A percentile compares a stretch with the other conserved stretches of the same genome.
These are phyloP conservation scores for Blastobotrys persicus DNA, from an alignment of 1,139 yeast species.

Conservation along the genomic window DNA sequence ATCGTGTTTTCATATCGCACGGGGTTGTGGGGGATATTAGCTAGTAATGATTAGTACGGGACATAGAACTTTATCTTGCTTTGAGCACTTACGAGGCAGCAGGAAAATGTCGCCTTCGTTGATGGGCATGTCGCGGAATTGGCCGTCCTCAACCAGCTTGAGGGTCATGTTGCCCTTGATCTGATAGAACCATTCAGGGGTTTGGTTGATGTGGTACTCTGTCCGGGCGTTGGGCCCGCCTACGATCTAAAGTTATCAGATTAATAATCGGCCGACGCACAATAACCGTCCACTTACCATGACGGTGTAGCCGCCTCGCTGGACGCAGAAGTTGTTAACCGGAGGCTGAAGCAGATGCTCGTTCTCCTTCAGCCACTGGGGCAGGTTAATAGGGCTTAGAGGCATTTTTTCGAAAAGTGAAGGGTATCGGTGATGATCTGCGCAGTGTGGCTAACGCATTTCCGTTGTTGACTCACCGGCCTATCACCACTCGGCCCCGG, in stretches of 20 bases:
- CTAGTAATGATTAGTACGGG: conserved; percentile 28
- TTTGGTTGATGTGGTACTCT: conserved; percentile 89
- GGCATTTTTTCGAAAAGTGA: conserved; percentile 44
- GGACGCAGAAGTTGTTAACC: conserved; percentile 85
- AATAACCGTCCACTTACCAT: conserved; percentile 49
- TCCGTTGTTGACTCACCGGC: background rate
- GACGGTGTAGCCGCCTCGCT: conserved; percentile 87
- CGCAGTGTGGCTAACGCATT: background rate
- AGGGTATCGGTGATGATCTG: background rate
- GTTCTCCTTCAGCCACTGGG: conserved; percentile 79
- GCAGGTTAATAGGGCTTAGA: conserved; percentile 67
- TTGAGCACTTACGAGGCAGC: conserved; percentile 50
- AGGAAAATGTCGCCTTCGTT: conserved; percentile 85
- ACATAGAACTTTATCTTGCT: background rate
- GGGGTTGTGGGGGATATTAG: conserved; percentile 86
- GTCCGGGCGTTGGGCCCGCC: conserved; percentile 96
- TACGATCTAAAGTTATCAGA: conserved; percentile 45
- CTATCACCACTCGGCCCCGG: background rate
- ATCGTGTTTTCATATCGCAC: conserved; percentile 82
- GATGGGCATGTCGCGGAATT: conserved; percentile 70
- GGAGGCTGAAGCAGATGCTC: conserved; percentile 79
- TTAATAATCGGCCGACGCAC: background rate
- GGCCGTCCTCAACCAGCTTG: conserved; percentile 79
- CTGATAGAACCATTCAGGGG: conserved; percentile 92
- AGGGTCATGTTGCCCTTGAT: conserved; percentile 83